phyloP scores from a whole-genome alignment of 2,329 filamentous ascomycete genomes.

The Fusarium succisae region DNA sequence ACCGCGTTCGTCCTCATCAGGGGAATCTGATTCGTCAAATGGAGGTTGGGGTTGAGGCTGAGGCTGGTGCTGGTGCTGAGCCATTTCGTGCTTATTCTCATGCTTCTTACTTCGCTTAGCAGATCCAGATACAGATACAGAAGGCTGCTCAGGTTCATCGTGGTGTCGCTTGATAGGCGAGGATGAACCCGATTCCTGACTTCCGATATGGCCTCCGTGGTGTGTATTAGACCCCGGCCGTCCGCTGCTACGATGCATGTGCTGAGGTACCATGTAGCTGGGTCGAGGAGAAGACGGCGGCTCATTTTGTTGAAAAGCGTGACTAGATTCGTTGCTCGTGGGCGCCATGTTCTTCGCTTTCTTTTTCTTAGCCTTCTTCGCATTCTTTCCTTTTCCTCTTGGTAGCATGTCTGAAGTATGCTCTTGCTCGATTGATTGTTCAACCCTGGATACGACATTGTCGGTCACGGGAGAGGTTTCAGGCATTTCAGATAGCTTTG shows the following conservation, averaged over 20 bases:
- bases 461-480: background rate
- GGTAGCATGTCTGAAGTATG: background rate
- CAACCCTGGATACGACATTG: background rate
- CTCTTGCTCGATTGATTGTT: background rate
- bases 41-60: background rate
- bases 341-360: conserved; percentile 16
- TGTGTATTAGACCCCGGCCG: background rate
- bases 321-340: background rate
- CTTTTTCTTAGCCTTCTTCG: conserved; percentile 42
- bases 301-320: background rate
- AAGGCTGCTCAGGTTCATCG: conserved; percentile 16
- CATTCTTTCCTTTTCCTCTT: conserved; percentile 28
- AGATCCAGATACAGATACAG: background rate
- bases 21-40: conserved; percentile 13
- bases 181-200: background rate
- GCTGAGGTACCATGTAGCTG: background rate
- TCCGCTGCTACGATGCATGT: background rate
- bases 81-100: background rate
- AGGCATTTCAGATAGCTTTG: background rate
- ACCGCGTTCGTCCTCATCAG: conserved; percentile 14
- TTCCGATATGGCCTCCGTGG: background rate
- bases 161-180: conserved; percentile 24
- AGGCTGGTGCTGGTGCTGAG: background rate
- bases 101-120: conserved; percentile 33
- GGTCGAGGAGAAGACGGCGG: background rate